Evolutionary conservation across 169 alveolate genomes (phyloP).

Genomic region (Plasmodium knowlesi): DNA sequence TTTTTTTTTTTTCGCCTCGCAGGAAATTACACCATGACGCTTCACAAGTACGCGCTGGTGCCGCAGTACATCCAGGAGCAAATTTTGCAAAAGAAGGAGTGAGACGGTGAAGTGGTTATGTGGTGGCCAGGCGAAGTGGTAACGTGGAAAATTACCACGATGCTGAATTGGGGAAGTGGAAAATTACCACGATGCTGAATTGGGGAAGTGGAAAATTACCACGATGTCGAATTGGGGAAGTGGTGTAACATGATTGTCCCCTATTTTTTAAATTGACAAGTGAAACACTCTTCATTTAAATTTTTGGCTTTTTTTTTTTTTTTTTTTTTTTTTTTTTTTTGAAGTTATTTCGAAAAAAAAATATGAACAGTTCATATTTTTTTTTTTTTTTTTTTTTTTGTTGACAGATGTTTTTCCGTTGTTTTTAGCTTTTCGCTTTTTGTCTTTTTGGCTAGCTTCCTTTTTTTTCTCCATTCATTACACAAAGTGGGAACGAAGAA

Average conservation of each 20-base stretch:
- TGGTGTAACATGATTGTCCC: background rate
- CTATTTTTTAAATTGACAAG: background rate
- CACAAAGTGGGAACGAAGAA: background rate
- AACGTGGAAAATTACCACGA: too few relatives aligned
- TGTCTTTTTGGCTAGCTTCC: background rate
- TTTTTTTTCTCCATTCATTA: background rate
- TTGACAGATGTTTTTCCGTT: conserved; percentile 24
- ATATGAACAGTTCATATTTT: conserved; percentile 14
- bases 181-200: too few relatives aligned
- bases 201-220: too few relatives aligned
- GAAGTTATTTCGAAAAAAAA: conserved; percentile 14
- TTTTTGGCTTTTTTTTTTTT: conserved; percentile 27
- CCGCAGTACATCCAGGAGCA: conserved; percentile 73
- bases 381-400: background rate
- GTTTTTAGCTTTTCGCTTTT: background rate
- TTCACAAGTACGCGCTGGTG: conserved; percentile 64
- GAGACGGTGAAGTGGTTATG: background rate
- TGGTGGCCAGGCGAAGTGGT: too few relatives aligned
- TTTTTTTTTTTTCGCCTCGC: conserved; percentile 18
- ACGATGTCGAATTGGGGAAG: too few relatives aligned
- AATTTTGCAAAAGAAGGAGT: conserved; percentile 71
- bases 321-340: conserved; percentile 16
- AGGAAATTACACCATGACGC: conserved; percentile 74
- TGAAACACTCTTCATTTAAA: background rate
- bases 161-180: too few relatives aligned